These are phyloP conservation scores for Litchi chinensis DNA, from an alignment of 345 rosid species.

Conservation along the genomic window DNA sequence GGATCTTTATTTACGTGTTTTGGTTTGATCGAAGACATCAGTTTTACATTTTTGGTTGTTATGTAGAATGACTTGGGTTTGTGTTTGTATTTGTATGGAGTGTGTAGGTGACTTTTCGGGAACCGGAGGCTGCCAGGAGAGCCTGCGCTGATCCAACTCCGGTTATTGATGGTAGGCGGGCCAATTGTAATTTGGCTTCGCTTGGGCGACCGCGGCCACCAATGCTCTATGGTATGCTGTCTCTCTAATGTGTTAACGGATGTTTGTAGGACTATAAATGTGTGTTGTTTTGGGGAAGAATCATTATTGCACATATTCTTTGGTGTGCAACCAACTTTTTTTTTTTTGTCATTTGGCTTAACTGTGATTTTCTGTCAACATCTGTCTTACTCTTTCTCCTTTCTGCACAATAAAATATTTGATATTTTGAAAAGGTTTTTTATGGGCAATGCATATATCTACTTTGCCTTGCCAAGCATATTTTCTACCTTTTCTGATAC, in stretches of 20 bases:
- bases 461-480: neutral
- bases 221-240: slow-evolving; percentile 51
- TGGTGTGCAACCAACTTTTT: neutral
- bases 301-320: neutral
- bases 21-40: neutral
- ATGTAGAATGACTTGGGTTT: slow-evolving; percentile 44
- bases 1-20: neutral
- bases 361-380: neutral
- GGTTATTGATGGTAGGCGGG: slow-evolving; percentile 89
- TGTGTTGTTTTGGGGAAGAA: neutral
- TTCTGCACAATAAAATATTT: slow-evolving; percentile 7
- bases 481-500: neutral
- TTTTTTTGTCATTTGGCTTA: neutral
- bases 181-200: slow-evolving; percentile 96
- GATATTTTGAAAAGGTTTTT: neutral
- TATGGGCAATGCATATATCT: neutral
- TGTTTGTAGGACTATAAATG: neutral
- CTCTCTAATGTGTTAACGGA: slow-evolving; percentile 16
- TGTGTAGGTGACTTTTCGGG: slow-evolving; percentile 95
- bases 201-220: slow-evolving; percentile 81
- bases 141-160: slow-evolving; percentile 92
- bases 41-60: neutral
- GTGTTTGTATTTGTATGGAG: slow-evolving; percentile 61
- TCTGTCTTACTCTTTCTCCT: neutral
- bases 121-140: slow-evolving; percentile 92